Evolutionary conservation across 2,329 filamentous ascomycete genomes (phyloP).

Genomic region (Teratosphaeriaceae sp.): DNA sequence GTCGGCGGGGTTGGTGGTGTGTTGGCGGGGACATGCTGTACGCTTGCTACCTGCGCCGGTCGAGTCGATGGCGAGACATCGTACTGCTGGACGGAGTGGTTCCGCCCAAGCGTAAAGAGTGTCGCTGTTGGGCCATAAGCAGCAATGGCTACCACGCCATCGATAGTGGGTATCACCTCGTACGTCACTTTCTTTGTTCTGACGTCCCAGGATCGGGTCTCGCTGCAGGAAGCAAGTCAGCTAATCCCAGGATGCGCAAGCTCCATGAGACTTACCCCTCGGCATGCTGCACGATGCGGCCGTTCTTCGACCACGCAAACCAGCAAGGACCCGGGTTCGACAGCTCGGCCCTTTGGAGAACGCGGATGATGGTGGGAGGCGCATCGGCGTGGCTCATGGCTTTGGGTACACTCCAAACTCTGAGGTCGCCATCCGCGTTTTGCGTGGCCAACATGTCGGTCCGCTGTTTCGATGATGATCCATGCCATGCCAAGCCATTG

Average conservation of each 20-base stretch:
- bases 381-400: conserved; percentile 59
- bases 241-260: not conserved
- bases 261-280: conserved; percentile 63
- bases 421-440: conserved; percentile 81
- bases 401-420: conserved; percentile 96
- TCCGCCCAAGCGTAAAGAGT: conserved; percentile 82
- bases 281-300: conserved; percentile 85
- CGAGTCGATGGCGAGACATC: conserved; percentile 69
- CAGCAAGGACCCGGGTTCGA: conserved; percentile 74
- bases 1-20: conserved; percentile 77
- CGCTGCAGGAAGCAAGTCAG: conserved; percentile 39
- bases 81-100: conserved; percentile 90
- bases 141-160: conserved; percentile 73
- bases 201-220: conserved; percentile 95
- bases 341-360: conserved; percentile 73
- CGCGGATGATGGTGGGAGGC: conserved; percentile 74
- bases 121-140: conserved; percentile 87
- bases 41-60: conserved; percentile 72
- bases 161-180: conserved; percentile 78
- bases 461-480: conserved; percentile 90
- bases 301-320: conserved; percentile 99
- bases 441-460: conserved; percentile 97
- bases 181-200: conserved; percentile 94
- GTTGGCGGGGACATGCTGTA: conserved; percentile 75
- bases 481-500: conserved; percentile 85